Conservation (phyloP, 1,139 yeast species). For the Scheffersomyces insectosa region DNA sequence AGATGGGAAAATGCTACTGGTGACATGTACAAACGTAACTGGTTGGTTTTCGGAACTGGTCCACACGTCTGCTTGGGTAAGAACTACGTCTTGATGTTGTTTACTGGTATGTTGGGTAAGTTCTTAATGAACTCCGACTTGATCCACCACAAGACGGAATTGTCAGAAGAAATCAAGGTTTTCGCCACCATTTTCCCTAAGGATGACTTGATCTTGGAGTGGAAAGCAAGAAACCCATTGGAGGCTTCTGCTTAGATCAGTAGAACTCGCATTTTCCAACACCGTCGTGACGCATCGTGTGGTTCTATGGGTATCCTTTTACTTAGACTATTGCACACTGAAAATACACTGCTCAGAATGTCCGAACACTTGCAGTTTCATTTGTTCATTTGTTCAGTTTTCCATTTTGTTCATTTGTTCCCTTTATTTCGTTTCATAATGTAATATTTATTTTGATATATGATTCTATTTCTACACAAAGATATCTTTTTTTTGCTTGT, state of each 20-base stretch:
- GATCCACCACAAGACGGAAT: conserved; percentile 76
- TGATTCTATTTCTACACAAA: too few relatives aligned
- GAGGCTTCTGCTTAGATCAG: conserved; percentile 1
- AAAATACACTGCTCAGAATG: too few relatives aligned
- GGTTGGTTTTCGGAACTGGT: conserved; percentile 97
- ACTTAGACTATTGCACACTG: too few relatives aligned
- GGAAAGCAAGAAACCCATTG: conserved; percentile 61
- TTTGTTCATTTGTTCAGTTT: too few relatives aligned
- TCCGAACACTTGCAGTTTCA: too few relatives aligned
- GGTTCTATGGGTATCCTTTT: too few relatives aligned
- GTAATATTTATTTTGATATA: too few relatives aligned
- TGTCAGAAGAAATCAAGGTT: conserved; percentile 89
- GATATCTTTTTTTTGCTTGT: too few relatives aligned
- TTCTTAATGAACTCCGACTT: conserved; percentile 78
- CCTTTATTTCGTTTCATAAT: too few relatives aligned
- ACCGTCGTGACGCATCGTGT: too few relatives aligned
- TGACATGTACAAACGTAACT: conserved; percentile 73
- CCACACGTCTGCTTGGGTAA: conserved; percentile 96
- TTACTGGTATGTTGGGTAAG: conserved; percentile 89
- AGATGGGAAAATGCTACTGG: conserved; percentile 68
- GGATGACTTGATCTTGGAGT: conserved; percentile 84
- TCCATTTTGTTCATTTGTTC: too few relatives aligned
- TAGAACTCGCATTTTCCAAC: too few relatives aligned
- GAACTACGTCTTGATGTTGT: conserved; percentile 86
- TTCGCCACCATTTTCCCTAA: conserved; percentile 98